Evolutionary conservation across 2,329 filamentous ascomycete genomes (phyloP).

Genomic region (Colletotrichum sublineola): DNA sequence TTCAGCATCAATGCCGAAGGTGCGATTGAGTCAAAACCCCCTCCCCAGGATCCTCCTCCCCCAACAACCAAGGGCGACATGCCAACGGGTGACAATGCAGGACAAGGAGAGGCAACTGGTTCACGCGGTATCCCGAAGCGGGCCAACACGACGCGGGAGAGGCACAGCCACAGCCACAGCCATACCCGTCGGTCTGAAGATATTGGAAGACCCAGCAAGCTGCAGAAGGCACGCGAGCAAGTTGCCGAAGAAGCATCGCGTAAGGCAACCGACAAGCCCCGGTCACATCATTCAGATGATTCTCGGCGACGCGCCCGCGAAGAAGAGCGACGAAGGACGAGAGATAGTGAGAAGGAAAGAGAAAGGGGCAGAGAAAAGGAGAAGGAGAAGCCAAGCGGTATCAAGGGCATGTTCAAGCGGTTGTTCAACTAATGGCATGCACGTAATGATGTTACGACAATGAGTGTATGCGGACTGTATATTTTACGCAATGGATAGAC

Average conservation of each 20-base stretch:
- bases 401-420: conserved; percentile 55
- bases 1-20: conserved; percentile 58
- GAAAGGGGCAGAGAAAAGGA: conserved; percentile 41
- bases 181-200: conserved; percentile 46
- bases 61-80: conserved; percentile 42
- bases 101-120: conserved; percentile 45
- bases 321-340: conserved; percentile 44
- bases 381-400: conserved; percentile 46
- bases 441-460: conserved; percentile 39
- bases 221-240: conserved; percentile 46
- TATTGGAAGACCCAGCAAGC: conserved; percentile 43
- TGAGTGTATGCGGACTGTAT: conserved; percentile 53
- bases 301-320: conserved; percentile 49
- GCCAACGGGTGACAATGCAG: conserved; percentile 41
- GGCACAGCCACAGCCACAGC: conserved; percentile 44
- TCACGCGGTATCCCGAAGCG: conserved; percentile 51
- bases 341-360: conserved; percentile 25
- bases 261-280: conserved; percentile 47
- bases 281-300: conserved; percentile 49
- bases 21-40: conserved; percentile 45
- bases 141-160: conserved; percentile 49
- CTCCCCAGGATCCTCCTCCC: conserved; percentile 42
- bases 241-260: conserved; percentile 38
- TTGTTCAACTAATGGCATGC: conserved; percentile 49
- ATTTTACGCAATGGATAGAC: conserved; percentile 4